Conservation (phyloP, 805 yeast genomes). For the Candida coleopterorum region DNA sequence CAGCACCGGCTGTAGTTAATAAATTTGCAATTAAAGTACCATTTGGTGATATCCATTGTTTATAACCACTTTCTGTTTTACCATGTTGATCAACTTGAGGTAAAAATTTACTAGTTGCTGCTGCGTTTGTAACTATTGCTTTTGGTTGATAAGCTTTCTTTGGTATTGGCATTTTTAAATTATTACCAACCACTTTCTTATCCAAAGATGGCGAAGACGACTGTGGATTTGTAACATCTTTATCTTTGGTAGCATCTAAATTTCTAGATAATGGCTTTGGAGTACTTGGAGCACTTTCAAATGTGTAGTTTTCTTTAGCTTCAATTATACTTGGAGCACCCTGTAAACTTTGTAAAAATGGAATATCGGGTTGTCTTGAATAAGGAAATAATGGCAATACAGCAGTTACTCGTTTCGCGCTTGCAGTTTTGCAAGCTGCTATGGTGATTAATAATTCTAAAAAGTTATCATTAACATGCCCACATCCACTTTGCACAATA, state of each 20-base stretch:
- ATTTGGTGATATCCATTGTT: slow-evolving; percentile 93
- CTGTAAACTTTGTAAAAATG: slow-evolving; percentile 57
- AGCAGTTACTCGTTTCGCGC: slow-evolving; percentile 84
- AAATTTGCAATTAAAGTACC: slow-evolving; percentile 90
- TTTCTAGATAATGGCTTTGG: slow-evolving; percentile 38
- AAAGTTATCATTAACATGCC: slow-evolving; percentile 81
- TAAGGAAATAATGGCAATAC: slow-evolving; percentile 93
- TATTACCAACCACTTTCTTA: slow-evolving; percentile 9
- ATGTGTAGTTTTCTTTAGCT: slow-evolving; percentile 38
- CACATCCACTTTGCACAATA: slow-evolving; percentile 82
- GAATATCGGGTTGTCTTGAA: slow-evolving; percentile 92
- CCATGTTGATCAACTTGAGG: slow-evolving; percentile 34
- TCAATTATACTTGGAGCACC: slow-evolving; percentile 59
- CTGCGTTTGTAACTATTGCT: slow-evolving; percentile 28
- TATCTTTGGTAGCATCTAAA: neutral
- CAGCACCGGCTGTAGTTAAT: slow-evolving; percentile 90
- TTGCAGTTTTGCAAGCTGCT: slow-evolving; percentile 90
- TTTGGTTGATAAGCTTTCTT: slow-evolving; percentile 14
- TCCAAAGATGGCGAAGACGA: slow-evolving; percentile 4
- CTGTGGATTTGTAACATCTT: neutral
- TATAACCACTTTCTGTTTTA: slow-evolving; percentile 62
- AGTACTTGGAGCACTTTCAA: slow-evolving; percentile 49
- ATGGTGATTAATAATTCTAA: slow-evolving; percentile 78
- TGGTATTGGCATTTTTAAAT: slow-evolving; percentile 9
- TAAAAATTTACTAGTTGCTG: slow-evolving; percentile 27